These are phyloP conservation scores for Phytophthora colocasiae DNA, from an alignment of 352 stramenopile species.

Conservation along the genomic window DNA sequence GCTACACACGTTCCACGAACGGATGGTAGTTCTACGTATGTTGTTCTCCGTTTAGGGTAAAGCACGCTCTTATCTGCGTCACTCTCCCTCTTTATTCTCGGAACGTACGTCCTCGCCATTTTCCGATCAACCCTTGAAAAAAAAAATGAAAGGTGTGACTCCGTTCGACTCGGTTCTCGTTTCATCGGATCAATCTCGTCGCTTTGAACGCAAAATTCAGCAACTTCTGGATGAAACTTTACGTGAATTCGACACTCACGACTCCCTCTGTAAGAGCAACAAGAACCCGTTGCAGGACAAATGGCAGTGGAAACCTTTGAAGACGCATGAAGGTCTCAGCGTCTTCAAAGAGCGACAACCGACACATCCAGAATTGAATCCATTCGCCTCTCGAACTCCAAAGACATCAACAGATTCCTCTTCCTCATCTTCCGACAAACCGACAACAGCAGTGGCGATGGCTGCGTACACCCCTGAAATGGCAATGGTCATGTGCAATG, in stretches of 20 bases:
- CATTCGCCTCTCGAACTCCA: not conserved
- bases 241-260: constrained; percentile 25
- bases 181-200: constrained; percentile 16
- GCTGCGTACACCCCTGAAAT: constrained; percentile 36
- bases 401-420: constrained; percentile 12
- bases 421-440: constrained; percentile 9
- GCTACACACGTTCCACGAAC: no score
- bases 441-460: constrained; percentile 30
- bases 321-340: constrained; percentile 33
- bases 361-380: constrained; percentile 24
- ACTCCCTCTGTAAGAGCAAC: constrained; percentile 11
- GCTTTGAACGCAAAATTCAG: constrained; percentile 26
- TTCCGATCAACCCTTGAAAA: constrained; percentile 9
- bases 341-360: constrained; percentile 46
- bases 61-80: constrained; percentile 13
- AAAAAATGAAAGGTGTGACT: constrained; percentile 27
- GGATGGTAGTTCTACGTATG: constrained; percentile 3
- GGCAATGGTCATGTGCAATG: constrained; percentile 7
- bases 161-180: constrained; percentile 35
- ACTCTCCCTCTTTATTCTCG: constrained; percentile 8
- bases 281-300: constrained; percentile 39
- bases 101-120: constrained; percentile 4
- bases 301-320: constrained; percentile 42
- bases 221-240: constrained; percentile 38
- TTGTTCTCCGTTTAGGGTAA: constrained; percentile 5